Percentiles rank a stretch among this genome's conserved stretches.
Evolutionary conservation across 106 monocot species (phyloP).

Genomic region (Allium sativum): DNA sequence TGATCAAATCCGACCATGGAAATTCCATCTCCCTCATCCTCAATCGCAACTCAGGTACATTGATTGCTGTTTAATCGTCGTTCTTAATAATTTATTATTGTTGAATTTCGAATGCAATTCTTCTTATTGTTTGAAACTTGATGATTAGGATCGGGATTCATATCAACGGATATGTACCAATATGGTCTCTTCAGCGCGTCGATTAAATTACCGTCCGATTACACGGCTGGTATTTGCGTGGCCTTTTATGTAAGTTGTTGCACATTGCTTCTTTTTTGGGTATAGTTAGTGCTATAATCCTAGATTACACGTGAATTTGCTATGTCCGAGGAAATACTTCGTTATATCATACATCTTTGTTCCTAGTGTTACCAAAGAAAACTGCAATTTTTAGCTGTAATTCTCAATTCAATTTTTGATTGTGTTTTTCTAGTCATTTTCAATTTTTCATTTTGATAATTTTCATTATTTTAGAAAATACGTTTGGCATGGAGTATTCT

Average conservation of each 20-base stretch:
- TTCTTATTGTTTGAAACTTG: background rate
- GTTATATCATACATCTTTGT: too few species aligned
- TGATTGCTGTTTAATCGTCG: constrained; percentile 7
- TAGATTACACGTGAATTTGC: too few species aligned
- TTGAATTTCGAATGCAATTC: background rate
- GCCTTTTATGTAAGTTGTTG: constrained; percentile 54
- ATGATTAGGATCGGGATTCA: constrained; percentile 46
- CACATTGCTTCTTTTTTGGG: too few species aligned
- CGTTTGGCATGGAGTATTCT: too few species aligned
- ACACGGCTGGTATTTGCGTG: constrained; percentile 62
- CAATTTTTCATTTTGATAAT: too few species aligned
- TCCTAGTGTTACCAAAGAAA: too few species aligned
- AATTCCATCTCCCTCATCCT: constrained; percentile 27
- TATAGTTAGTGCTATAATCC: too few species aligned
- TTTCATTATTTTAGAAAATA: too few species aligned
- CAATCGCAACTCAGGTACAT: constrained; percentile 34
- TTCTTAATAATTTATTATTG: background rate
- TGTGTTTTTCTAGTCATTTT: too few species aligned
- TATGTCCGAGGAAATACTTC: too few species aligned
- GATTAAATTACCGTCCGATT: constrained; percentile 50
- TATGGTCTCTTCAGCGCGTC: constrained; percentile 60
- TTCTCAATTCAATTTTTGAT: too few species aligned
- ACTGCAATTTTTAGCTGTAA: too few species aligned
- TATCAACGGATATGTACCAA: constrained; percentile 35
- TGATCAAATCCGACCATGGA: constrained; percentile 24